Evolutionary conservation across 148 eudicot species (phyloP).

Genomic region (Chenopodium berlandieri): DNA sequence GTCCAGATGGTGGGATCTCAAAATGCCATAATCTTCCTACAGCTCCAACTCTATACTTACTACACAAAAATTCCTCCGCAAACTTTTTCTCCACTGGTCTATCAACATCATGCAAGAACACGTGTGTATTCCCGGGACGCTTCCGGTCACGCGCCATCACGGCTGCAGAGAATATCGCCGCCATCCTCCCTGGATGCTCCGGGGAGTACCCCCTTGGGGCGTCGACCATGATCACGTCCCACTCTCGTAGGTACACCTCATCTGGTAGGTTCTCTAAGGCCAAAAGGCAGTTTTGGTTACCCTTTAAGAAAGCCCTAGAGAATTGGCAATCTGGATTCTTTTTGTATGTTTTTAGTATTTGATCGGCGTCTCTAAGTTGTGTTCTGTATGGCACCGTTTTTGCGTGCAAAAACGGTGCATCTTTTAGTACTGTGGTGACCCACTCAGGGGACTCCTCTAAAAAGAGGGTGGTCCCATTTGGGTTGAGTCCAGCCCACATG

Average conservation of each 20-base stretch:
- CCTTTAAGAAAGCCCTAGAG: constrained; percentile 11
- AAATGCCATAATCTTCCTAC: constrained; percentile 52
- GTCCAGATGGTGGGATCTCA: constrained; percentile 37
- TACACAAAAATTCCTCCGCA: constrained; percentile 46
- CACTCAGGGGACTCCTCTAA: constrained; percentile 43
- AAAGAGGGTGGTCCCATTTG: constrained; percentile 38
- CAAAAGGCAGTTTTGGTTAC: constrained; percentile 26
- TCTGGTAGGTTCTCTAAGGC: constrained; percentile 34
- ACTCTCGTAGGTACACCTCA: constrained; percentile 40
- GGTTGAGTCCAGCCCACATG: constrained; percentile 49
- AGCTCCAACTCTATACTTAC: constrained; percentile 34
- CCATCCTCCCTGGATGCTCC: constrained; percentile 48
- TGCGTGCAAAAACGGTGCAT: constrained; percentile 31
- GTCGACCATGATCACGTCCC: constrained; percentile 54
- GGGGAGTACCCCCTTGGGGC: constrained; percentile 42
- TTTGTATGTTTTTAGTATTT: constrained; percentile 17
- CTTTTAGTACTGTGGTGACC: constrained; percentile 26
- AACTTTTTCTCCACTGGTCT: constrained; percentile 35
- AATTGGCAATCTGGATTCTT: constrained; percentile 29
- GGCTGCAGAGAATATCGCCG: constrained; percentile 41
- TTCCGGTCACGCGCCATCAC: constrained; percentile 45
- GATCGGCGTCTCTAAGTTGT: constrained; percentile 28
- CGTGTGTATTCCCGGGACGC: constrained; percentile 36
- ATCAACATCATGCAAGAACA: constrained; percentile 43
- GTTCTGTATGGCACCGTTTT: constrained; percentile 37